A percentile compares a stretch with the other conserved stretches of the same genome.
phyloP scores from a whole-genome alignment of 2,329 filamentous ascomycete genomes.

The Xylaria sp. region DNA sequence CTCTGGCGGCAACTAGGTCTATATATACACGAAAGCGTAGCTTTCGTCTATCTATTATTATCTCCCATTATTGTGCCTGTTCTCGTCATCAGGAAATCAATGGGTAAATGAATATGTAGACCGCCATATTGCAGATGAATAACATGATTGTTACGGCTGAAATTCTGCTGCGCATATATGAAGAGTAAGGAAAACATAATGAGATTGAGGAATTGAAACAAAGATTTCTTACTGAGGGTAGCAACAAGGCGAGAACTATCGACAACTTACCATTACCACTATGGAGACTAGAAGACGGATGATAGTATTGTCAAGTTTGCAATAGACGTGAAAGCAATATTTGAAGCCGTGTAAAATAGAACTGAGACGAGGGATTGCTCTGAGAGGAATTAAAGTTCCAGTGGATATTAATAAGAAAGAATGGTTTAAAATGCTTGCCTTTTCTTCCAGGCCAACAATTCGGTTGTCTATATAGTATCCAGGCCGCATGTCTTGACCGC shows the following conservation, averaged over 20 bases:
- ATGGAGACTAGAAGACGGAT: not conserved
- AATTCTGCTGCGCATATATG: conserved; percentile 28
- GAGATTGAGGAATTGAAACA: conserved; percentile 21
- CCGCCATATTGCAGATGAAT: too few species aligned
- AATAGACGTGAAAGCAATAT: not conserved
- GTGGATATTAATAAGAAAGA: too few species aligned
- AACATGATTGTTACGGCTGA: conserved; percentile 23
- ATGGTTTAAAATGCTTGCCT: too few species aligned
- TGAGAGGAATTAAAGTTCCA: not conserved
- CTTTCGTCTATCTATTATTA: too few species aligned
- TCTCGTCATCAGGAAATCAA: too few species aligned
- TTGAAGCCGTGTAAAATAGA: not conserved
- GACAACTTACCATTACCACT: conserved; percentile 22
- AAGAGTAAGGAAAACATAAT: conserved; percentile 16
- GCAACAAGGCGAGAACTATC: conserved; percentile 15
- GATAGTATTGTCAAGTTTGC: not conserved
- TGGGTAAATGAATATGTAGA: too few species aligned
- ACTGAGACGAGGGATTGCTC: not conserved
- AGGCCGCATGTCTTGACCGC: too few species aligned
- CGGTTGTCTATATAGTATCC: too few species aligned
- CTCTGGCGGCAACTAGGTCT: too few species aligned
- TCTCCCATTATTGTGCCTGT: too few species aligned
- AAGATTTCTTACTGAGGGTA: conserved; percentile 13
- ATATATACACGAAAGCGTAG: too few species aligned
- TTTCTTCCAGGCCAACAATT: too few species aligned